phyloP scores from a whole-genome alignment of 73 alveolate genomes.

The Paramecium sexaurelia region DNA sequence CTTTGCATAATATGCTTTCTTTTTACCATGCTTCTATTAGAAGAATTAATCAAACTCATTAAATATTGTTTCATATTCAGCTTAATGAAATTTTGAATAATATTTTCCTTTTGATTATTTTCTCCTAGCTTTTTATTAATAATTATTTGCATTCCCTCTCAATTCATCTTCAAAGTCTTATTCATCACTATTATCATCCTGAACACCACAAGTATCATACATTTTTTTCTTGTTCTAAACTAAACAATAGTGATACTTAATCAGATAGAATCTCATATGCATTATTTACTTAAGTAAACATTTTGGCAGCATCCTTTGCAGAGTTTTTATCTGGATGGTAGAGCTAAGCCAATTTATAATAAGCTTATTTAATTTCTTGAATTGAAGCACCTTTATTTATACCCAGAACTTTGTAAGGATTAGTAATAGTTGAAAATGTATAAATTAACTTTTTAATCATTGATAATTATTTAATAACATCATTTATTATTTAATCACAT shows the following conservation, averaged over 20 bases:
- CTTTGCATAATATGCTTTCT: background rate
- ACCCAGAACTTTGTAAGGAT: background rate
- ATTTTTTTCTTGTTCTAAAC: constrained; percentile 24
- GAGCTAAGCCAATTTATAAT: background rate
- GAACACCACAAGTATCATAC: background rate
- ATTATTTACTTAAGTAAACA: background rate
- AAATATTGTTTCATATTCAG: background rate
- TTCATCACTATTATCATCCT: background rate
- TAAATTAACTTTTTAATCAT: constrained; percentile 8
- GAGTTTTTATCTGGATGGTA: constrained; percentile 18
- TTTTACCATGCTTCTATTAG: constrained; percentile 7
- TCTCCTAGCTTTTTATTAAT: background rate
- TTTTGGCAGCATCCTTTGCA: background rate
- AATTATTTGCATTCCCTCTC: background rate
- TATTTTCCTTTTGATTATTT: background rate
- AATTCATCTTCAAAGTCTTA: background rate
- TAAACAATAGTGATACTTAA: background rate
- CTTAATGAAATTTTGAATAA: background rate
- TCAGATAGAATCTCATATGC: constrained; percentile 11
- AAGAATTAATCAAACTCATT: background rate
- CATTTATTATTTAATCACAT: background rate
- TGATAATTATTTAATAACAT: background rate
- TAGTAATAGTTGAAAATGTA: background rate
- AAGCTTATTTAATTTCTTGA: background rate
- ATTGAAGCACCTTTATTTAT: background rate